Conservation (phyloP, 345 rosid species). For the Populus tremula region DNA sequence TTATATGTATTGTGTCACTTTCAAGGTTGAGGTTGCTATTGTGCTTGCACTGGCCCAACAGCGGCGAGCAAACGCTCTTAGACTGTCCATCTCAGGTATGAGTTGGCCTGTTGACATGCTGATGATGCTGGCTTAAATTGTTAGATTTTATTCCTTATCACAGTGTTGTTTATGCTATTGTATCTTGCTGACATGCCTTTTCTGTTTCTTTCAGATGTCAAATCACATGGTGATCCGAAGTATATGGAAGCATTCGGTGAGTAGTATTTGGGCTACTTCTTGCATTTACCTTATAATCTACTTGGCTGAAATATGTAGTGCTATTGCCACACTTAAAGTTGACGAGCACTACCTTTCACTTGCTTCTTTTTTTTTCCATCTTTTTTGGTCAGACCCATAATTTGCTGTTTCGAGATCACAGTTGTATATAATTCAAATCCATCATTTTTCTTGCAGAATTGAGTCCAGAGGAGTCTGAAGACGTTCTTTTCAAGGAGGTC, state of each 20-base stretch:
- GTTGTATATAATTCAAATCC: constrained; percentile 7
- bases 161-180: background rate
- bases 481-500: constrained; percentile 98
- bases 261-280: constrained; percentile 14
- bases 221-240: constrained; percentile 83
- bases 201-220: constrained; percentile 57
- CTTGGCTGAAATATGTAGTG: background rate
- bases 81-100: constrained; percentile 68
- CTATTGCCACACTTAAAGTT: too few relatives aligned
- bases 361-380: background rate
- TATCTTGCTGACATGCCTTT: constrained; percentile 1
- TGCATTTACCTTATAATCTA: background rate
- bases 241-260: constrained; percentile 83
- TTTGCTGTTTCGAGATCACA: background rate
- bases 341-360: background rate
- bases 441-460: constrained; percentile 51
- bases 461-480: constrained; percentile 95
- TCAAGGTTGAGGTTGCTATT: constrained; percentile 35
- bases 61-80: constrained; percentile 43
- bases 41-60: constrained; percentile 33
- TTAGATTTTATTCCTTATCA: background rate
- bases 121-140: background rate
- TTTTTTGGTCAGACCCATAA: too few relatives aligned
- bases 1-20: background rate
- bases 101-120: background rate